Base-by-base conservation (phyloP, 2,329 filamentous ascomycete species). In the Cladosporium halotolerans region DNA sequence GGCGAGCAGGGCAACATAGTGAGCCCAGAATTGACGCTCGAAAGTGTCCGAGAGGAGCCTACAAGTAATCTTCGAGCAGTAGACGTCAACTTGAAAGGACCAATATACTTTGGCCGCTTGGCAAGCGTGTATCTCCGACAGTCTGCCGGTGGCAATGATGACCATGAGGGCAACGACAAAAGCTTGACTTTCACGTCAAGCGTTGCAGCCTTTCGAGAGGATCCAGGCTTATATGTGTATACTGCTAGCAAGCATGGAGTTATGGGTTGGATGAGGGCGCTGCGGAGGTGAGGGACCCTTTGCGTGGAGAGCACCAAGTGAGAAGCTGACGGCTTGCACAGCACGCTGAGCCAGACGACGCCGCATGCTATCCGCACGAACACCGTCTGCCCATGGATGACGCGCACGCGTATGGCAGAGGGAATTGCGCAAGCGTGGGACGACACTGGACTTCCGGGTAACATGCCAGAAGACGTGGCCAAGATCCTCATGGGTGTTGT, bases 231-330 rank as follows among this genome's bases (percentile, higher is more conserved):
- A 1, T 72, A 73, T 46, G 66, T 76, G 19, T 79, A 80, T 57
- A 70, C 72, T 3, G 66, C 75, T 0, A 67, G 71, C 5, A 78
- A 79, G 58, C 76, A 79, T 56, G 76, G 73, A n/a, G 70, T 79
- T 0, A 66, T 76, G 28, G 77, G 77, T 0, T 64, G 78, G 6
- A 75, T 78, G 70, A 68, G 76, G 18, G 70, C 72, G 14, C 62
- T 79, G 28, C 67, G 73, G 34, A 61, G 60, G 49, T 73, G 66
- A 32, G 59, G 1, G 4, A 28, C 23, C 4, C 23, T 28, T 28
- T 28, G 23, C 16, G 23, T 14, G 11, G 2, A 19, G 10, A 10
- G 1, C 11, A 13, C 14, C 10, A 28, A 18, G 32, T 8, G 6
- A 9, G 9, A 19, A 14, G 19, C 28, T 42, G n/a, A 47, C 43